phyloP scores from a whole-genome alignment of 2,329 filamentous ascomycete species.

The Ceratocystis cubensis region DNA sequence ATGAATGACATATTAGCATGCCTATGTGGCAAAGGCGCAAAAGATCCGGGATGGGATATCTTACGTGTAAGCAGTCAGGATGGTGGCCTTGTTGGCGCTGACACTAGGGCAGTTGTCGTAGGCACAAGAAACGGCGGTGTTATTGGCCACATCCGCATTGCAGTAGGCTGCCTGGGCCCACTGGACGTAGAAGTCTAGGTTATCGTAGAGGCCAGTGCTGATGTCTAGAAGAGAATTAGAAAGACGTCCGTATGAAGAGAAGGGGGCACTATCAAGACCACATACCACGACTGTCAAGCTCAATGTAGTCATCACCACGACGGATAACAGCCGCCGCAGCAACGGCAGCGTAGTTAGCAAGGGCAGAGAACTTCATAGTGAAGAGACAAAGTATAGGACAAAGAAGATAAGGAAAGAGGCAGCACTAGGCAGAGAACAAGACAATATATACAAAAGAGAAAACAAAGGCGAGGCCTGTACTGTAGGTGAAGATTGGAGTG shows the following conservation, averaged over 20 bases:
- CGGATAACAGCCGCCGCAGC: slow-evolving; percentile 20
- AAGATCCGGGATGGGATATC: not conserved
- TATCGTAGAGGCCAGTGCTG: slow-evolving; percentile 8
- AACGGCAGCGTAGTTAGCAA: slow-evolving; percentile 17
- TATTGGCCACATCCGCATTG: slow-evolving; percentile 16
- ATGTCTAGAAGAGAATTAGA: slow-evolving; percentile 11
- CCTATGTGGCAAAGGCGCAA: slow-evolving; percentile 9
- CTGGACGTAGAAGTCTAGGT: slow-evolving; percentile 20
- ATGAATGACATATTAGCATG: slow-evolving; percentile 22
- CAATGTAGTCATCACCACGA: slow-evolving; percentile 15
- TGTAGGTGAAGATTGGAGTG: slow-evolving; percentile 12
- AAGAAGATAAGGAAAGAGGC: not conserved
- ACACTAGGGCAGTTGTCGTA: slow-evolving; percentile 18
- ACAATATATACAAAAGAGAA: not conserved
- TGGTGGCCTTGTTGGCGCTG: slow-evolving; percentile 15
- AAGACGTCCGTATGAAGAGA: too few relatives aligned
- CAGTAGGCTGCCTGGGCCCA: slow-evolving; percentile 21
- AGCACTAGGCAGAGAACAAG: not conserved
- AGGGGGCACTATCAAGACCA: not conserved
- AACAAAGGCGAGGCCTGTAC: not conserved
- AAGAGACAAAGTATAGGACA: not conserved
- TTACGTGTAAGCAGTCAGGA: slow-evolving; percentile 19
- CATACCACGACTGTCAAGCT: slow-evolving; percentile 18
- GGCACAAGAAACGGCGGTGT: slow-evolving; percentile 17
- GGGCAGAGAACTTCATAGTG: slow-evolving; percentile 19